Evolutionary conservation across 164 flowering plant genomes (phyloP), one percentile per base, ranked within the genome.

Genomic region (Piper betle): DNA sequence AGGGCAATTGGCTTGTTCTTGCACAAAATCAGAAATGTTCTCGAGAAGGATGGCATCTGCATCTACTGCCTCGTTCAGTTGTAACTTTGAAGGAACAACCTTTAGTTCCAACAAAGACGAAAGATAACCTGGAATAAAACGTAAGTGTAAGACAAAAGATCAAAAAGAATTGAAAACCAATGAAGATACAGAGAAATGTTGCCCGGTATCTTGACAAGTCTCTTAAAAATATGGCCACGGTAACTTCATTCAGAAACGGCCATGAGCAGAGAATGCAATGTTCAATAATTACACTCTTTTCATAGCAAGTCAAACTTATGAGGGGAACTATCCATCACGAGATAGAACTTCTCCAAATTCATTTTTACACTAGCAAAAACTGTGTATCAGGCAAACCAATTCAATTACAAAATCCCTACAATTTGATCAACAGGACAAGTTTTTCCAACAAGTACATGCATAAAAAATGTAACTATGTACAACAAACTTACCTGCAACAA

Each of bases 1-100:
- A 57, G 73, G 64, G 74, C 75, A 79, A 72, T 91, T 88, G 20
- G 90, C 81, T 63, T 71, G 66, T 70, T 91, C 96, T 73, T 74
- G 84, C 69, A 72, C 81, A 53, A 70, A 76, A 42, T 65, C 53
- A n/a, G 78, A 75, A 66, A 88, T 88, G 75, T 86, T 86, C 56
- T 82, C 84, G 59, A 81, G 69, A 66, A 91, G 85, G 75, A 81
- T 61, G 62, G 84, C 66, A 53, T 73, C 77, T 58, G 69, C 77
- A 50, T 59, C 65, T 64, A 70, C 67, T 18, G 64, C 50, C 39
- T 58, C 72, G 57, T 75, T 71, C 59, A 54, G 41, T 62, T 70
- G 66, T 50, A 69, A 70, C 57, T 64, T 64, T 62, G 67, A 66
- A 17, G 81, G 78, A 40, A 70, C 73, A 60, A 87, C 92, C 76